Percentiles rank a stretch among this genome's conserved stretches.
These are phyloP conservation scores for Plasmodium berghei DNA, from an alignment of 169 alveolate genomes.

Conservation along the genomic window DNA sequence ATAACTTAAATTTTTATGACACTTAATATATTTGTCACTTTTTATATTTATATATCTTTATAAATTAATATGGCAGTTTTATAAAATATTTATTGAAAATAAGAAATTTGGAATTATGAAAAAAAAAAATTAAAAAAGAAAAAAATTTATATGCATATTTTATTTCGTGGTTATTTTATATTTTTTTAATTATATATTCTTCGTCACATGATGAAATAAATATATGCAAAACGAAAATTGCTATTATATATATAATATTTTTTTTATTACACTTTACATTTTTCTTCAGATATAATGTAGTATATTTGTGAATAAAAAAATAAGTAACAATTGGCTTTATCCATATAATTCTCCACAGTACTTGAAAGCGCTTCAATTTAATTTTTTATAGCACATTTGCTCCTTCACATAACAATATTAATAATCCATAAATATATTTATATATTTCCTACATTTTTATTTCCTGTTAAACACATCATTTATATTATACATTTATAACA, in stretches of 20 bases:
- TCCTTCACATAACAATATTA: background rate
- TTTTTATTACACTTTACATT: background rate
- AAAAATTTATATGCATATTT: no score
- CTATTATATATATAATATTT: background rate
- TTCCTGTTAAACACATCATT: background rate
- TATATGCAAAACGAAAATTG: background rate
- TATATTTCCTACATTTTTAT: background rate
- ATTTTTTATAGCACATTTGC: background rate
- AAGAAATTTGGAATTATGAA: background rate
- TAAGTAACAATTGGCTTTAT: background rate
- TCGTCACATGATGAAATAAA: no score
- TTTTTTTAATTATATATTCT: no score
- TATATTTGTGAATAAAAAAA: background rate
- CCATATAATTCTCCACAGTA: background rate
- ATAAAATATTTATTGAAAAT: background rate
- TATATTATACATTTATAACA: no score
- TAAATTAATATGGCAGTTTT: background rate
- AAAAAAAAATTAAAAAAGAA: background rate
- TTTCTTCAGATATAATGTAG: background rate
- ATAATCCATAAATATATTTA: background rate
- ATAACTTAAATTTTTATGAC: slow-evolving; percentile 3
- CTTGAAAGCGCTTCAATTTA: background rate
- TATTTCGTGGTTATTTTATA: no score
- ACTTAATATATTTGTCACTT: slow-evolving; percentile 23
- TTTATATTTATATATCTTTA: background rate